Base-by-base conservation (phyloP, 805 yeast genomes). In the Brettanomyces sp. region DNA sequence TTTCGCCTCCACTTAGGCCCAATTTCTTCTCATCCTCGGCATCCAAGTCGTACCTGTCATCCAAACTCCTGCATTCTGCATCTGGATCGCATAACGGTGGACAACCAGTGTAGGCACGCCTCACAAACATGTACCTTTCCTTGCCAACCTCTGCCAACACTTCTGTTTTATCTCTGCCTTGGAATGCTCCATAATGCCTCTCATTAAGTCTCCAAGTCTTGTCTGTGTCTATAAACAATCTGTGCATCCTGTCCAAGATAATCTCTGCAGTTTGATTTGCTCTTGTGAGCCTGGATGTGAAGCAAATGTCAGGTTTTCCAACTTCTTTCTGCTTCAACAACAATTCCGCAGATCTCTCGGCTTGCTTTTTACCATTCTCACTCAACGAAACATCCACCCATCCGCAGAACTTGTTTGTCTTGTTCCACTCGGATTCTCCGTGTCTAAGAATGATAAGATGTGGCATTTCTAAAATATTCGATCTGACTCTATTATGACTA, bases 191-290 rank as follows among this genome's bases (percentile, higher is more conserved):
- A 67, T 85, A 85, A 66, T 85, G 95, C 64, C 95, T 76, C 64
- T 85, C 95, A 64, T 85, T 85, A 57, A 85, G 65, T 65, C 91
- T 74, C 91, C 91, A 85, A 4, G 82, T 72, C 65, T 85, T 79
- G 56, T 74, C 66, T 47, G 79, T 76, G 39, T 74, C 75, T 36
- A 66, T 44, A 48, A 59, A 76, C 56, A 68, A 67, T 50, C 72
- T 68, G 49, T 75, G 74, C 39, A 86, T 69, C 43, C 74, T 66
- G 36, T 74, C 74, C 47, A 80, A 66, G 36, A 87, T 80, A 44
- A 82, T 76, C 61, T 79, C 74, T 51, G 85, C 81, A 7, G 93
- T 85, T 57, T 82, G 84, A 52, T 80, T 75, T 11, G 93, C 85
- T 58, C 95, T 71, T 34, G 85, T 72, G 53, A 85, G 70, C 59